Evolutionary conservation across 2,329 filamentous ascomycete genomes (phyloP), one percentile per base, ranked within the genome.

Genomic region (Botrytis deweyae): DNA sequence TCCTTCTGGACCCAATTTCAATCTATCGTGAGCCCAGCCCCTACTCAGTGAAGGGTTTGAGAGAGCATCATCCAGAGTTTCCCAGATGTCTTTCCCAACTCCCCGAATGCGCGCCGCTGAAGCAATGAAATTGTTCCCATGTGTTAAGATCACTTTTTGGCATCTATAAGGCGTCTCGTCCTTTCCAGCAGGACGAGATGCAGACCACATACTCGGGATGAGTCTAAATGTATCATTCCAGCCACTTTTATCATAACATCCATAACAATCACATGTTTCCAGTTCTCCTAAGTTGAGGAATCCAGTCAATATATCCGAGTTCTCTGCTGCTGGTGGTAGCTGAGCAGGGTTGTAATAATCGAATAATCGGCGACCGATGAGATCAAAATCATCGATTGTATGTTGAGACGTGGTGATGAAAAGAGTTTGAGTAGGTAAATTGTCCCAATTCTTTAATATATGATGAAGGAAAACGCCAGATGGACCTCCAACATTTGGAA

Each of bases 81-180:
- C 73, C 75, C 77, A 81, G 14, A 79, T 73, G 49, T 80, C 78
- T 33, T 66, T 74, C 25, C 76, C 74, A 16, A 77, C 40, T 1
- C 78, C 83, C 1, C 84, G 79, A 9, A 87, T 83, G 1, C 86
- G 81, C 8, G 79, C 80, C 0, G 83, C 83, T 1, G 84, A 85
- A 4, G 82, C 84, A 55, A 86, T 79, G 76, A 87, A 87, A 69
- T 86, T 84, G 25, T 86, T 86, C 63, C 84, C 84, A 75, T 85
- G 85, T 4, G 83, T 84, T 10, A 86, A 75, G 20, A 83, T 78
- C 0, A 84, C 80, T 42, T 78, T 77, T 3, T 80, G 78, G 72
- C 82, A 83, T 25, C 74, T 74, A 14, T 66, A 25, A 25, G 62
- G 7, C 2, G 70, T 9, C 14, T 67, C n/a, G 18, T 22, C 61